These are phyloP conservation scores for Monosporascus ibericus DNA, from an alignment of 2,329 filamentous ascomycete genomes.

Conservation along the genomic window DNA sequence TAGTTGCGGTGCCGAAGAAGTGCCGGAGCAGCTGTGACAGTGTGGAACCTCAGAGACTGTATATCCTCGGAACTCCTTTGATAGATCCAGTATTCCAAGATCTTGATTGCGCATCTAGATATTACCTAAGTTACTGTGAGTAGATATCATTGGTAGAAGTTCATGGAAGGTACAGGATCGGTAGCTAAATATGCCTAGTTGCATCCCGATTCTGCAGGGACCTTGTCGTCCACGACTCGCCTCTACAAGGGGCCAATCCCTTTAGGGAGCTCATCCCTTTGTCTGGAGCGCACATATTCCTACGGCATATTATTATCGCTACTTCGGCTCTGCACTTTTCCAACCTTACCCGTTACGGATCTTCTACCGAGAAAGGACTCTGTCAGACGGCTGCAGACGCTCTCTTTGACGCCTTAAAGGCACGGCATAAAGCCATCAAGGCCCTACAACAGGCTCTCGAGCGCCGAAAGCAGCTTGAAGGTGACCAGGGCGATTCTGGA, in stretches of 20 bases:
- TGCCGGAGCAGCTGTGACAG: background rate
- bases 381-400: conserved; percentile 24
- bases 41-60: background rate
- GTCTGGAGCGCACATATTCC: conserved; percentile 37
- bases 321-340: conserved; percentile 44
- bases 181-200: conserved; percentile 13
- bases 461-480: conserved; percentile 3
- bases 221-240: conserved; percentile 42
- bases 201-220: conserved; percentile 42
- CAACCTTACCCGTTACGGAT: conserved; percentile 33
- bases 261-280: conserved; percentile 44
- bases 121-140: conserved; percentile 47
- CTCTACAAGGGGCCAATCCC: conserved; percentile 34
- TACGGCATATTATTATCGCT: conserved; percentile 43
- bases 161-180: background rate
- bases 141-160: conserved; percentile 3
- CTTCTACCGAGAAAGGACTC: conserved; percentile 15
- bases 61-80: conserved; percentile 23
- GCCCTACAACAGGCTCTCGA: conserved; percentile 35
- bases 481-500: conserved; percentile 26
- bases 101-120: conserved; percentile 37
- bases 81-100: conserved; percentile 52
- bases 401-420: conserved; percentile 40
- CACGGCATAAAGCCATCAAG: conserved; percentile 41
- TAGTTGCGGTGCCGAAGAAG: background rate